Evolutionary conservation across 768 basidiomycete genomes (phyloP), one percentile per base, ranked within the genome.

Genomic region (Imleria badia): DNA sequence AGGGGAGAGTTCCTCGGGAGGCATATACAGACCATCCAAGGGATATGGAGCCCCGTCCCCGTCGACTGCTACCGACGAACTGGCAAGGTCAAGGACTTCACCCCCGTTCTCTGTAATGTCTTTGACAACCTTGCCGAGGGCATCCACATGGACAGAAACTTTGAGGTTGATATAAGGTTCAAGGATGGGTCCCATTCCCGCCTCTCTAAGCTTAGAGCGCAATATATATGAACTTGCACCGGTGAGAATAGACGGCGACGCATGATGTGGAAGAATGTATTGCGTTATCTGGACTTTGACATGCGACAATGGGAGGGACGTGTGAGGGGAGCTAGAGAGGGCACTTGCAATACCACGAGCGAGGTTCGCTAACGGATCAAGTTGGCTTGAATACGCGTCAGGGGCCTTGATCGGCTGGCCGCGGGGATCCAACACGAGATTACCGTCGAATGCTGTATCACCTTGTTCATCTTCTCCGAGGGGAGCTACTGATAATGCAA

Each of bases 81-180:
- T 60, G 6, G 76, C 80, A 20, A 94, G 78, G 60, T 91, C 87
- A 22, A 84, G 70, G 12, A 94, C 75, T 65, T 92, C 89, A n/a
- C 89, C 91, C 2, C 84, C 83, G 55, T 86, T 81, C 66, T 93
- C 91, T 11, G 87, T 88, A n/a, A 94, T 73, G 62, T 94, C 92
- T 63, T 86, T 90, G 43, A 92, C 81, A 20, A 89, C 83, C 62
- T 84, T 89, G 22, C 92, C 91, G 3, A 94, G 73, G 53, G 76
- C 77, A 54, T 85, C 82, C 58, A 87, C 86, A 23, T 76, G 75
- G 8, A 91, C 82, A 15, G 81, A 81, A 43, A 91, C 77, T 60
- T 85, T 91, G 59, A 92, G 73, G 30, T 73, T 72, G 23, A 91
- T 78, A 59, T 82, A 94, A 11, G 93, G 91, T 65, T 94, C 92